Evolutionary conservation across 257 asterid species (phyloP).

Genomic region (Solanum chilense): DNA sequence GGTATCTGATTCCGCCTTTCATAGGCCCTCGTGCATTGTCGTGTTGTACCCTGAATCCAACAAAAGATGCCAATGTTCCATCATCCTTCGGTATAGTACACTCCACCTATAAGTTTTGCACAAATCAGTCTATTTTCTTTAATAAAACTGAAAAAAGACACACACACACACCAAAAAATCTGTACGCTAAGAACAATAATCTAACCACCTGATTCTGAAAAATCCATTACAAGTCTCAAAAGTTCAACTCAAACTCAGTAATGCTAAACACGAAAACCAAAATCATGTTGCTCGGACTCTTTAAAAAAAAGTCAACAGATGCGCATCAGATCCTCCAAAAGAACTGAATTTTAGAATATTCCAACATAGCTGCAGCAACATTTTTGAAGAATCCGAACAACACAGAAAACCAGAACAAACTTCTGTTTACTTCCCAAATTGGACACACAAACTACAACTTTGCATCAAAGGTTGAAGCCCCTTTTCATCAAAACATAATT

Average conservation of each 20-base stretch:
- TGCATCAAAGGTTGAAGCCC: neutral
- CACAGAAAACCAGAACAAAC: neutral
- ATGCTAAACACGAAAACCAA: neutral
- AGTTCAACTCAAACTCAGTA: neutral
- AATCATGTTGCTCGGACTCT: neutral
- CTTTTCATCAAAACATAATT: neutral
- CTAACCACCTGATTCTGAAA: neutral
- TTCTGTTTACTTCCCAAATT: neutral
- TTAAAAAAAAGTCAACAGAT: neutral
- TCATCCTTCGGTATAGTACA: slow-evolving; percentile 95
- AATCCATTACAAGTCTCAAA: neutral
- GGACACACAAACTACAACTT: neutral
- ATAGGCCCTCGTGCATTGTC: slow-evolving; percentile 95
- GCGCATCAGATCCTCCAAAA: neutral
- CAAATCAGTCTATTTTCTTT: neutral
- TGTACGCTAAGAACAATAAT: neutral
- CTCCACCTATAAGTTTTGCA: slow-evolving; percentile 50
- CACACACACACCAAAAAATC: neutral
- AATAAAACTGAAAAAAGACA: neutral
- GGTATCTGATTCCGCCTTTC: slow-evolving; percentile 99
- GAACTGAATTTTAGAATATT: neutral
- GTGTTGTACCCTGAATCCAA: slow-evolving; percentile 88
- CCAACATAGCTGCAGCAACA: neutral
- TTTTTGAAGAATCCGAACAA: neutral
- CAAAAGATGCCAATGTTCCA: slow-evolving; percentile 73